Evolutionary conservation across 345 rosid genomes (phyloP), one percentile per base, ranked within the genome.

Genomic region (Hypericum perforatum): DNA sequence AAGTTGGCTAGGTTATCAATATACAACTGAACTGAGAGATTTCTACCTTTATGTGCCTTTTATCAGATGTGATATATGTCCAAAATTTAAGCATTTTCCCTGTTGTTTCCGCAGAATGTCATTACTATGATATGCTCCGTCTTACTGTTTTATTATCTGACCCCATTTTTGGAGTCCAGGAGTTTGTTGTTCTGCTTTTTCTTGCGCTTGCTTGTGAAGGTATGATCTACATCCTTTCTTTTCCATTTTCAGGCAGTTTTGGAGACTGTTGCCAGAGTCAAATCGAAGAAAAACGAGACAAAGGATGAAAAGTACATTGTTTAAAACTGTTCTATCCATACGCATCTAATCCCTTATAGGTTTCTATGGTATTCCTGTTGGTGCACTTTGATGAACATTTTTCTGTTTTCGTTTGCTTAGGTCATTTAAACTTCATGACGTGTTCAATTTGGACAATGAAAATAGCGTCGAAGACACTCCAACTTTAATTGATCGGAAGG

Each of bases 201-300:
- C 0, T 12, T 16, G 49, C 16, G 49, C 49, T 12, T 46, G 22
- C 32, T 22, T 1, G 32, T 22, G 32, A 22, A 22, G 32, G 32
- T 22, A 10, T 52, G 14, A 36, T 36, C 38, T 22, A 22, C 32
- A 22, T 22, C 32, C 1, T 22, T 22, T 22, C 32, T 22, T 22
- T 22, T 22, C 4, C 32, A 22, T 37, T 38, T 3, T 9, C 79
- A 84, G 98, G 96, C 98, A 64, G 95, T 82, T 67, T 57, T 91
- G 78, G 96, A 87, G 76, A 87, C 89, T 46, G 96, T 87, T 13
- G 94, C 94, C 40, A 86, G 96, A 54, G 84, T 84, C 37, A 84
- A 65, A 74, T 46, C 86, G 11, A 86, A 87, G 82, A 87, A 87
- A 80, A 87, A 87, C 70, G 94, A 87, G 48, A 81, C 89, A 41